These are phyloP conservation scores for Gomphus bonarii DNA, from an alignment of 1,284 basidiomycete species.

Conservation along the genomic window DNA sequence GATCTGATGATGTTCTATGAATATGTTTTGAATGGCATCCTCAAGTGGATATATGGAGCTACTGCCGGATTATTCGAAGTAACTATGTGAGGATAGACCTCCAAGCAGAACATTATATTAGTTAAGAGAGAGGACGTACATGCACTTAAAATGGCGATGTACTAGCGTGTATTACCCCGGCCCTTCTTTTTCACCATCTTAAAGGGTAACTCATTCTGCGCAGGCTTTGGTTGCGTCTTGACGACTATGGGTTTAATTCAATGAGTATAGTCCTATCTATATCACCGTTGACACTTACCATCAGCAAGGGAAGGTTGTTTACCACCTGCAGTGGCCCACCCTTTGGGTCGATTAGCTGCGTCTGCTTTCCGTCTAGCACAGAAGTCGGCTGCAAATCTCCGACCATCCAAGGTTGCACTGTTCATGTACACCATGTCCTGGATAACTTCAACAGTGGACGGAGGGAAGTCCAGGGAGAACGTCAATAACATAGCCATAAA, in stretches of 20 bases:
- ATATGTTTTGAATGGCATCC: not conserved
- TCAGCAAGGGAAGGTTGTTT: slow-evolving; percentile 71
- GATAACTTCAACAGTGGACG: slow-evolving; percentile 78
- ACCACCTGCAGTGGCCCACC: slow-evolving; percentile 26
- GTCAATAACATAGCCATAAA: slow-evolving; percentile 86
- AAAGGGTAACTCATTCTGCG: slow-evolving; percentile 71
- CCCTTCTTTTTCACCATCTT: slow-evolving; percentile 86
- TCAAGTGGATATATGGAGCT: not conserved
- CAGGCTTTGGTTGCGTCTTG: slow-evolving; percentile 74
- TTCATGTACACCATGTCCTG: slow-evolving; percentile 89
- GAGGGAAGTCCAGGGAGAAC: slow-evolving; percentile 83
- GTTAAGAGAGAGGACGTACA: not conserved
- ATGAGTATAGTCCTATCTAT: not conserved
- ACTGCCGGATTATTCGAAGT: not conserved
- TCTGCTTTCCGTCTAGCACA: slow-evolving; percentile 79
- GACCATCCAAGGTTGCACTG: slow-evolving; percentile 88
- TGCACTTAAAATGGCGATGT: not conserved
- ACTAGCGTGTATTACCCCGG: slow-evolving; percentile 3
- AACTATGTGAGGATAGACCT: not conserved
- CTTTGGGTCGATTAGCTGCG: slow-evolving; percentile 26
- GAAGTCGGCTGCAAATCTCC: slow-evolving; percentile 90
- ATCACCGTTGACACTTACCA: slow-evolving; percentile 15
- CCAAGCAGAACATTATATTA: not conserved
- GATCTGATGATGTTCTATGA: not conserved
- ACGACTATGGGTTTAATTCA: slow-evolving; percentile 40